Conservation (phyloP, 1,284 basidiomycete genomes). For the Trametes pubescens region DNA sequence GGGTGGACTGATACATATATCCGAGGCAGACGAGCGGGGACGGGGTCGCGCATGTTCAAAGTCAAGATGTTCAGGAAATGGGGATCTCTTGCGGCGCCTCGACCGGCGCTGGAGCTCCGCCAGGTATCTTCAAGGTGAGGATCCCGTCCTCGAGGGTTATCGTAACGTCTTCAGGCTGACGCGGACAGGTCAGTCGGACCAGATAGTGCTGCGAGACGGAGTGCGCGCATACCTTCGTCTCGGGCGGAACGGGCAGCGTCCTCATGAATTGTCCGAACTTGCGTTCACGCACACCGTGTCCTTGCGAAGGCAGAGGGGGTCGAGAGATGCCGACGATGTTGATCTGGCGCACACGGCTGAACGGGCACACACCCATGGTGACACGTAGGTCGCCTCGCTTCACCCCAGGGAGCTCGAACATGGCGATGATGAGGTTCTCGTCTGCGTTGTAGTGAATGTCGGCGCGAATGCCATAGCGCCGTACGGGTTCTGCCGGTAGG, state of each 20-base stretch:
- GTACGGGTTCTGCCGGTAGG: slow-evolving; percentile 17
- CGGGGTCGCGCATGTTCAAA: slow-evolving; percentile 5
- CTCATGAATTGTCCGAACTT: slow-evolving; percentile 60
- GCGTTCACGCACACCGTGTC: slow-evolving; percentile 54
- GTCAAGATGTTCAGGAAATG: slow-evolving; percentile 30
- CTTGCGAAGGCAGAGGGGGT: slow-evolving; percentile 46
- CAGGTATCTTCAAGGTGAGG: slow-evolving; percentile 41
- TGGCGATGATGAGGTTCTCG: slow-evolving; percentile 56
- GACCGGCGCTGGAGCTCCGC: slow-evolving; percentile 29
- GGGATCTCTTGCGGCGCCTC: slow-evolving; percentile 37
- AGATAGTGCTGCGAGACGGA: background rate
- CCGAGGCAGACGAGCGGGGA: background rate
- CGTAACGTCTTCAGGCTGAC: slow-evolving; percentile 38
- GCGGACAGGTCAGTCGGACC: background rate
- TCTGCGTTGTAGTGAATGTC: slow-evolving; percentile 59
- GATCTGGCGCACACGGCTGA: slow-evolving; percentile 65
- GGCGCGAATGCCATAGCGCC: slow-evolving; percentile 51
- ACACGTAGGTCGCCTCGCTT: slow-evolving; percentile 60
- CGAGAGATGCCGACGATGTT: slow-evolving; percentile 54
- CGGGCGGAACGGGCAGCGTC: slow-evolving; percentile 62
- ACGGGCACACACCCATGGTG: slow-evolving; percentile 59
- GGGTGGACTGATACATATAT: background rate
- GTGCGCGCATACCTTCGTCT: slow-evolving; percentile 58
- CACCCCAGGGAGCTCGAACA: slow-evolving; percentile 72
- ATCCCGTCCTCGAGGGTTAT: slow-evolving; percentile 42